A percentile compares a stretch with the other conserved stretches of the same genome.
phyloP scores from a whole-genome alignment of 2,329 filamentous ascomycete species.

The Fragosphaeria purpurea region DNA sequence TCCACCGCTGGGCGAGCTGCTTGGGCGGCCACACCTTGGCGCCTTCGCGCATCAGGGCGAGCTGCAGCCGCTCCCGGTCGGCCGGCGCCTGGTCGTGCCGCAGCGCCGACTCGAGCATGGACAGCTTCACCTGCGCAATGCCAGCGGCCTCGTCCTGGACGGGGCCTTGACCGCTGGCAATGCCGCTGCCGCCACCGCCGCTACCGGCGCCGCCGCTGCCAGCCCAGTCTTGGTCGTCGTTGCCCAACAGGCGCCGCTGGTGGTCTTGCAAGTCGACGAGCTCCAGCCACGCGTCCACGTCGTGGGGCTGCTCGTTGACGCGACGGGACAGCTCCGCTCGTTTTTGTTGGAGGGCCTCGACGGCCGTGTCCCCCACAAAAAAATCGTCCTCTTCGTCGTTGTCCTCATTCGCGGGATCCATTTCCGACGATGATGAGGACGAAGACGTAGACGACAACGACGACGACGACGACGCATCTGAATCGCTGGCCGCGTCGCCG shows the following conservation, averaged over 20 bases:
- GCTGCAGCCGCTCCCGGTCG: constrained; percentile 50
- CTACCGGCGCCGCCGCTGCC: not conserved
- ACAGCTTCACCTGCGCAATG: constrained; percentile 69
- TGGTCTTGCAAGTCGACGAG: constrained; percentile 70
- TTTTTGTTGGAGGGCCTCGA: constrained; percentile 3
- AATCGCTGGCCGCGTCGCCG: constrained; percentile 16
- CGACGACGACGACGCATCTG: constrained; percentile 18
- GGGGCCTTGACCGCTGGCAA: constrained; percentile 28
- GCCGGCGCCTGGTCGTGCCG: constrained; percentile 36
- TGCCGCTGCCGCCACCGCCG: not conserved
- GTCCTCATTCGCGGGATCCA: constrained; percentile 11
- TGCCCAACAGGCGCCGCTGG: constrained; percentile 33
- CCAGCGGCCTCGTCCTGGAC: constrained; percentile 55
- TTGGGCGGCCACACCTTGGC: constrained; percentile 61
- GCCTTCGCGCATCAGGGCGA: constrained; percentile 65
- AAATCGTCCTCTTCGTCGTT: constrained; percentile 22
- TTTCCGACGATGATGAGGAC: constrained; percentile 12
- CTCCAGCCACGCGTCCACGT: constrained; percentile 64
- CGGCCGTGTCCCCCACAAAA: constrained; percentile 8
- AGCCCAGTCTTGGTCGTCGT: constrained; percentile 22
- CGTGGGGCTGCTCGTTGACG: constrained; percentile 54
- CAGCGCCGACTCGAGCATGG: constrained; percentile 70
- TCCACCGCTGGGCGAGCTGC: constrained; percentile 55
- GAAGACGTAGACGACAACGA: not conserved
- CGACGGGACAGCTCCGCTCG: constrained; percentile 43